Conservation (phyloP, 495 filamentous ascomycete species). For the Neurospora sp. region DNA sequence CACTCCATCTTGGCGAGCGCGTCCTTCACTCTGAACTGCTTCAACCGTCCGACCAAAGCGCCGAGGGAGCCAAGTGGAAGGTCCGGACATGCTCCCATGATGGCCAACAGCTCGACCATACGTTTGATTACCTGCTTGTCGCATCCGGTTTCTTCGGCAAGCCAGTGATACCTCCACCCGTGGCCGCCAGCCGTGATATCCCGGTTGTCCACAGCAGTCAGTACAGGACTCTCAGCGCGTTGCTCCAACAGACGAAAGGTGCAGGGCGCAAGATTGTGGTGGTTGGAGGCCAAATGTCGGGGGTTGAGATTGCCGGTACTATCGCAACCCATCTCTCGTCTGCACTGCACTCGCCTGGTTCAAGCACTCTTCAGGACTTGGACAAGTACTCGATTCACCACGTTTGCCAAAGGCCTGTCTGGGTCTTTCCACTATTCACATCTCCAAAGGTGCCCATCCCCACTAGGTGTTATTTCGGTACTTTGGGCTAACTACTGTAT, state of each 20-base stretch:
- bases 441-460: slow-evolving; percentile 33
- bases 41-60: too few relatives aligned
- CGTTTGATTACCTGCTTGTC: slow-evolving; percentile 66
- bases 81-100: slow-evolving; percentile 34
- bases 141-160: slow-evolving; percentile 68
- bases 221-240: slow-evolving; percentile 31
- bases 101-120: slow-evolving; percentile 17
- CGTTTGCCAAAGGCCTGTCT: slow-evolving; percentile 58
- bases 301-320: slow-evolving; percentile 63
- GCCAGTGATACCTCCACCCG: slow-evolving; percentile 42
- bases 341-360: slow-evolving; percentile 33
- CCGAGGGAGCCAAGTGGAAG: slow-evolving; percentile 36
- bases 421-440: slow-evolving; percentile 56
- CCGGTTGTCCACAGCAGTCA: slow-evolving; percentile 54
- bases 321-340: slow-evolving; percentile 63
- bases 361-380: slow-evolving; percentile 20
- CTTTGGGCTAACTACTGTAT: background rate
- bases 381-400: slow-evolving; percentile 51
- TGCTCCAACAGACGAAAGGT: slow-evolving; percentile 19
- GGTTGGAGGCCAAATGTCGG: slow-evolving; percentile 77
- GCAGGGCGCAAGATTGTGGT: slow-evolving; percentile 57
- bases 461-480: background rate
- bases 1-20: slow-evolving; percentile 40
- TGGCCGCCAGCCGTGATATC: slow-evolving; percentile 8
- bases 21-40: slow-evolving; percentile 41